Evolutionary conservation across 129 eudicot genomes (phyloP), one percentile per base, ranked within the genome.

Genomic region (Flaveria brownii): DNA sequence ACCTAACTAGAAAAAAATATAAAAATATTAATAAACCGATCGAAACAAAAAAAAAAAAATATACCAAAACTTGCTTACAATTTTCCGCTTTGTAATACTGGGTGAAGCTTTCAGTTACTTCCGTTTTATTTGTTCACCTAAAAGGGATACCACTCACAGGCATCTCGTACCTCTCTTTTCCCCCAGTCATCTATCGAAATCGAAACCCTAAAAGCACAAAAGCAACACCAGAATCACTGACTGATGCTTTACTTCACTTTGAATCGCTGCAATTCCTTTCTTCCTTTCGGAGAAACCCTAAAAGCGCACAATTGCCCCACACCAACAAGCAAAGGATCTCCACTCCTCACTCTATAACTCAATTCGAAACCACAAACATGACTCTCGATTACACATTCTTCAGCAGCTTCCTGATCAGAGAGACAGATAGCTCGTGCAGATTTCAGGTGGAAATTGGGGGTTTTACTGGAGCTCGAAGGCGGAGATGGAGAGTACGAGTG

Each of bases 401-500:
- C 80, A 42, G 52, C 76, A 59, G 76, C 50, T 56, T 45, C 59
- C 50, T n/a, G 61, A 47, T 59, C 41, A 43, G 43, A 59, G 43
- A 12, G 6, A 47, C 22, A 12, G 39, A 30, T 5, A 26, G 16
- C 70, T 33, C 3, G 4, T 42, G 16, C 62, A 30, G 57, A 20
- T 22, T 71, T 23, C 46, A 39, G 55, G 56, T 71, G 82, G 77
- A 71, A 30, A 71, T 71, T n/a, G n/a, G 41, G 50, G 66, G 45
- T n/a, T 20, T 63, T 62, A 6, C 5, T 39, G n/a, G 68, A 6
- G 61, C 62, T 50, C 42, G 20, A 39, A 33, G 66, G 42, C 46
- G 68, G 33, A 45, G 36, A 93, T 93, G 98, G 97, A 97, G 86
- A 94, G 99, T 83, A 55, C 93, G 25, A 91, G 97, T 82, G 97